Evolutionary conservation across 495 filamentous ascomycete genomes (phyloP), one percentile per base, ranked within the genome.

Genomic region (Oidiodendron maius): DNA sequence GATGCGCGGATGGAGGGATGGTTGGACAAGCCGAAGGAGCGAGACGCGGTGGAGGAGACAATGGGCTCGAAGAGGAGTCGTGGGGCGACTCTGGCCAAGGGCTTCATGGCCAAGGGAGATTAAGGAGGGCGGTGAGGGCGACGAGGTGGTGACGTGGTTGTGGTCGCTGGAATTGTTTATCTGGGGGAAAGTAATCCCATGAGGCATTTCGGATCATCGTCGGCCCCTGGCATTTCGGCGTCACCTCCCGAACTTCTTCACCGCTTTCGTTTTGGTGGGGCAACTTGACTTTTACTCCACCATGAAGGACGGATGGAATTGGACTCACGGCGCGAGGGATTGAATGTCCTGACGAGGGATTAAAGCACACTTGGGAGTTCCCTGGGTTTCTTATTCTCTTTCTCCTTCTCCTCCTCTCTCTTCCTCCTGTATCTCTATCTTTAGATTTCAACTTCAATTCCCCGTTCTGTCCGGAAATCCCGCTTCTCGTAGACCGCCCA

Each of bases 21-120:
- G 28, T 41, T 37, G 11, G 52, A 43, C 6, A 46, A 37, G 45
- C 48, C 30, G 16, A 59, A n/a, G 9, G 48, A 22, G 34, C 44
- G 40, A 26, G 21, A 17, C 20, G 50, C 41, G 12, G 52, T 11
- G n/a, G 48, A 47, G 11, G 35, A 39, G 16, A 32, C 15, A 51
- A 56, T 55, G 52, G 57, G 46, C 11, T 56, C 46, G 25, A 51
- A 41, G 38, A 56, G 39, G 41, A 53, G 52, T 52, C 57, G 52
- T 44, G 57, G 57, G 37, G 46, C 44, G 24, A 53, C n/a, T 13
- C 57, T 52, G 28, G 57, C 35, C 35, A 59, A 45, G 46, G 57
- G 52, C 35, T 56, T 48, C 57, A 59, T 59, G 46, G 52, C 57
- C 41, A 37, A 36, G 41, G 35, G 45, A 30, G 40, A 47, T 43